Evolutionary conservation across 2,329 filamentous ascomycete genomes (phyloP).

Genomic region (Botrytis medusae): DNA sequence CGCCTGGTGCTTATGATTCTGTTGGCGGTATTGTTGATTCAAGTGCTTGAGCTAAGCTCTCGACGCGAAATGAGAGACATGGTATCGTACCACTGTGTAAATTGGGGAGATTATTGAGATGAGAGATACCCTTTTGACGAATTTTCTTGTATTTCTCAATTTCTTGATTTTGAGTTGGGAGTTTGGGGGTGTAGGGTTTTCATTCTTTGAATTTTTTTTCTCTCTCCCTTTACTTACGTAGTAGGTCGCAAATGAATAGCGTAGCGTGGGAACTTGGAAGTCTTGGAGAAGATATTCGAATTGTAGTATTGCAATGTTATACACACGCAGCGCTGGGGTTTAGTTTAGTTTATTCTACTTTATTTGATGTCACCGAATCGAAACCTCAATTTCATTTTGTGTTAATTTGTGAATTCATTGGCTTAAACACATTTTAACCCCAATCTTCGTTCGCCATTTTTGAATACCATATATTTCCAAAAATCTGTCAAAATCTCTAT

Average conservation of each 20-base stretch:
- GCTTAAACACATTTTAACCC: neutral
- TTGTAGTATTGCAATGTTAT: neutral
- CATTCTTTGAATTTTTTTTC: neutral
- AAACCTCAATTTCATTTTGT: neutral
- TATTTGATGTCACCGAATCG: neutral
- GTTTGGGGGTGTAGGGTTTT: neutral
- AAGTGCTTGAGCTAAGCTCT: neutral
- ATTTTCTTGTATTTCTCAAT: neutral
- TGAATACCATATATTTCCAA: neutral
- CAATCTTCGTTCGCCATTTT: neutral
- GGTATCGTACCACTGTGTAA: neutral
- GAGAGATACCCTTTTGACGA: slow-evolving; percentile 9
- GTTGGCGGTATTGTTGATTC: slow-evolving; percentile 33
- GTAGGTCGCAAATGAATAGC: neutral
- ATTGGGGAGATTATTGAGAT: neutral
- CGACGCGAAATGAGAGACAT: neutral
- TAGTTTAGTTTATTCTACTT: neutral
- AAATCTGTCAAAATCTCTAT: neutral
- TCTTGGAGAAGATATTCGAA: neutral
- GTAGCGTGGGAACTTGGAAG: neutral
- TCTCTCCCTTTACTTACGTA: neutral
- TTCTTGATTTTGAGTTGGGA: neutral
- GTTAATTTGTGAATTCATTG: neutral
- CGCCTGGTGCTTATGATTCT: slow-evolving; percentile 72
- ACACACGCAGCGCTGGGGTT: no score